Evolutionary conservation across 2,329 filamentous ascomycete genomes (phyloP), one percentile per base, ranked within the genome.

Genomic region (Purpureocillium takamizusanense): DNA sequence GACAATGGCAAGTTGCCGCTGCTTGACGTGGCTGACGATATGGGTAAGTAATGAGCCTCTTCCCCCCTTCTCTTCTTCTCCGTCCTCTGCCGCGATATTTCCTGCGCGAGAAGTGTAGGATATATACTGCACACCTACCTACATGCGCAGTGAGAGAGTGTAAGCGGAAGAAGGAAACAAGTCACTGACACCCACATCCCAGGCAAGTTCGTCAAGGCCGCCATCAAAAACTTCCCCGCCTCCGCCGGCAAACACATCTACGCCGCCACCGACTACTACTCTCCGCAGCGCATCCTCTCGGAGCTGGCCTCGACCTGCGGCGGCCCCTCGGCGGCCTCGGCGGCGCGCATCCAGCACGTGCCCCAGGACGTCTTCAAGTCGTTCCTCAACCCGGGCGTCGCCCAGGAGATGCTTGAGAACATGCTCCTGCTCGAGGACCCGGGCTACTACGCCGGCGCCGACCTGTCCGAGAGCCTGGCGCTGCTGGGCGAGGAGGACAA

Each of bases 331-430:
- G 40, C 1, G 60, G 48, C 36, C 44, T 44, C 10, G 21, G 10
- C 21, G 21, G 21, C 21, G 21, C 21, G 21, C 21, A 25, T 25
- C 6, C 21, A 25, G 4, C 49, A 61, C 28, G 42, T 65, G 4
- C 42, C 59, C 1, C 46, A 54, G 3, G 57, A 65, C 1, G 41
- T 45, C 1, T 69, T 59, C 44, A 60, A 61, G 44, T 51, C 54
- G 1, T 60, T 57, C 39, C 36, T 66, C 10, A 48, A 54, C 2
- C 34, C 46, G 1, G 10, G 44, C 4, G 25, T 53, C 7, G 52
- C 53, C 1, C 46, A 59, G 36, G 65, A 69, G 43, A 34, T 68
- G 45, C 40, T 62, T 11, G 63, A 69, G 51, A 69, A 65, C 40
- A 57, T 65, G 52, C 45, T 58, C n/a, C 49, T 69, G 7, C 42